These are phyloP conservation scores for Boletales sp. DNA, from an alignment of 768 basidiomycete genomes.

Conservation along the genomic window DNA sequence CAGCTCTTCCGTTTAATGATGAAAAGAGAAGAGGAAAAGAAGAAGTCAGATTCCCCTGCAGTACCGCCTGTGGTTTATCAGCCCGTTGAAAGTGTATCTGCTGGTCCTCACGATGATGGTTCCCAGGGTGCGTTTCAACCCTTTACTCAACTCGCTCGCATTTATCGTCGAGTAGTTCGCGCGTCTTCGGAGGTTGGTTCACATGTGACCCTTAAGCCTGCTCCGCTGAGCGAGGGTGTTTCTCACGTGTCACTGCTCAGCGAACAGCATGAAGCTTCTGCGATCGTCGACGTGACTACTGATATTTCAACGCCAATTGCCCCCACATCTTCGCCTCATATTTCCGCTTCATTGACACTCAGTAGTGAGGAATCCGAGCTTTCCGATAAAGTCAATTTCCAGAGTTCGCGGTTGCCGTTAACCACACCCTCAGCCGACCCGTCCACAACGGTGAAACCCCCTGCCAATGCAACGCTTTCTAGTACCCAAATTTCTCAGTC, in stretches of 20 bases:
- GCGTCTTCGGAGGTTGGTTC: slow-evolving; percentile 5
- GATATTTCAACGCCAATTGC: slow-evolving; percentile 3
- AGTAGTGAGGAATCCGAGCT: slow-evolving; percentile 18
- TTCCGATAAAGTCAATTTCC: slow-evolving; percentile 16
- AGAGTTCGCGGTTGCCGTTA: slow-evolving; percentile 37
- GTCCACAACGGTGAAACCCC: slow-evolving; percentile 12
- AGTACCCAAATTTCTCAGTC: slow-evolving; percentile 33
- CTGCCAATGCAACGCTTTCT: slow-evolving; percentile 42
- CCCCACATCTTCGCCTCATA: slow-evolving; percentile 14
- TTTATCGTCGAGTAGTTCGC: slow-evolving; percentile 14
- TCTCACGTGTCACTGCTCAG: slow-evolving; percentile 15
- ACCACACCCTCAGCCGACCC: slow-evolving; percentile 25
- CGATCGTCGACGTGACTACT: neutral
- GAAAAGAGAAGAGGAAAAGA: slow-evolving; percentile 67
- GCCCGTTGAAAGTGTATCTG: slow-evolving; percentile 11
- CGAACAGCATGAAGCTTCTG: slow-evolving; percentile 10
- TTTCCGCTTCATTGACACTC: neutral
- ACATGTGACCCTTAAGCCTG: slow-evolving; percentile 3
- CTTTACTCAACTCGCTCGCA: neutral
- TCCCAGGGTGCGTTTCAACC: slow-evolving; percentile 18
- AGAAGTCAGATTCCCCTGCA: slow-evolving; percentile 28
- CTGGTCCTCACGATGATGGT: slow-evolving; percentile 5
- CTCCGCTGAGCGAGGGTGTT: slow-evolving; percentile 3
- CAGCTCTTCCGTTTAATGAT: slow-evolving; percentile 81
- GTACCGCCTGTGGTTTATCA: neutral